Conservation (phyloP, 371 early-diverging fungal species). For the Rhizopus delemar region DNA sequence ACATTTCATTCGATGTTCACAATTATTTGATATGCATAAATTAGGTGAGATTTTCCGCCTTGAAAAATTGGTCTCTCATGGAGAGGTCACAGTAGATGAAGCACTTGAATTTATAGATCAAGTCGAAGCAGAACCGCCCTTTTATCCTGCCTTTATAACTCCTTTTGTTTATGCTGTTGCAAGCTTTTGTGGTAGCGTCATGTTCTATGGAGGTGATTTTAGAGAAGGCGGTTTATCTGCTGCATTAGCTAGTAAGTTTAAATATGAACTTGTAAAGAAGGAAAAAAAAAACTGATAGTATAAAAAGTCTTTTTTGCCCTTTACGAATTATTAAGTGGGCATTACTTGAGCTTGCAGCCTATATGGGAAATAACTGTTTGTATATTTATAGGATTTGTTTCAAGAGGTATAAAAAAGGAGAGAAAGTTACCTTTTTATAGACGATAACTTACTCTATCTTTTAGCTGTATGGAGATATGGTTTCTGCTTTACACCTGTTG, state of each 20-base stretch:
- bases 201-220: slow-evolving; percentile 48
- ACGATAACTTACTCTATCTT: slow-evolving; percentile 5
- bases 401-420: slow-evolving; percentile 33
- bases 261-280: neutral
- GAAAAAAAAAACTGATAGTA: slow-evolving; percentile 4
- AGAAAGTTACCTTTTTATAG: too few relatives aligned
- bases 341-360: slow-evolving; percentile 45
- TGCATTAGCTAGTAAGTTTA: slow-evolving; percentile 44
- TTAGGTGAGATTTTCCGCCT: slow-evolving; percentile 62
- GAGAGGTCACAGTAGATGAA: slow-evolving; percentile 56
- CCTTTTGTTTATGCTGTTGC: slow-evolving; percentile 52
- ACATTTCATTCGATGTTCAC: slow-evolving; percentile 63
- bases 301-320: slow-evolving; percentile 39
- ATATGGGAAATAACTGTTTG: slow-evolving; percentile 74
- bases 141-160: slow-evolving; percentile 55
- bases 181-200: slow-evolving; percentile 51
- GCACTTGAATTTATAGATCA: slow-evolving; percentile 52
- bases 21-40: slow-evolving; percentile 70
- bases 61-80: slow-evolving; percentile 49
- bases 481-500: slow-evolving; percentile 53
- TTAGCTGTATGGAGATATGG: slow-evolving; percentile 34
- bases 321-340: slow-evolving; percentile 44
- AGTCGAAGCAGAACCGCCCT: slow-evolving; percentile 40
- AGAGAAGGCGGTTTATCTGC: slow-evolving; percentile 46
- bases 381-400: slow-evolving; percentile 67